Base-by-base conservation (phyloP, 1,284 basidiomycete species). In the Ustilago loliicola region DNA sequence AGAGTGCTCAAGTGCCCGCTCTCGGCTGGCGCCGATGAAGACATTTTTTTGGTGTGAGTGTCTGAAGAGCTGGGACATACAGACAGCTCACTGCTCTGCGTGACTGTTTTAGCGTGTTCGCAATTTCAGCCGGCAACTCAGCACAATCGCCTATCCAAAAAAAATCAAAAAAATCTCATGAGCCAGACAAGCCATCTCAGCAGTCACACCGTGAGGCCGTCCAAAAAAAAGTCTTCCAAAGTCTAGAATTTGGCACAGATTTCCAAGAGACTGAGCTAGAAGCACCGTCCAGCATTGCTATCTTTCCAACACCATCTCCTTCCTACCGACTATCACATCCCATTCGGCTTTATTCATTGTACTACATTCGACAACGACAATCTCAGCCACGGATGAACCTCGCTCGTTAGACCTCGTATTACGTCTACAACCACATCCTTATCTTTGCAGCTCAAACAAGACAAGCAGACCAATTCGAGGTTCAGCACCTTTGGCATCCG, bases 221-320 rank as follows among this genome's bases (percentile, higher is more conserved):
- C n/a, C 25, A 62, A 62, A 62, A 40, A 51, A 60, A 40, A 51
- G 38, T 45, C 48, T 25, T 50, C 48, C 57, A 25, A 50, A 23
- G 38, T 30, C 10, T 29, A 23, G 11, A 36, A 34, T 32, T 45
- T 45, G 7, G 21, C 11, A 45, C 21, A 45, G 42, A 23, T 45
- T 45, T 21, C 42, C 42, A 23, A 19, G 8, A 57, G 38, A 57
- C 40, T 57, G 55, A 45, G 55, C 55, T 40, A 57, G 27, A 57
- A 40, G 25, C 23, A 40, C 53, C 25, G 45, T 45, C 40, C 23
- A 38, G n/a, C 32, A 25, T 55, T 34, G 36, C 34, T 34, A 29
- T 55, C 36, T 25, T 55, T 40, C 54, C n/a, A 45, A 40, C 54
- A 55, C 54, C 54, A 55, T 40, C 54, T 40, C 36, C 40, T n/a